Base-by-base conservation (phyloP, 2,329 filamentous ascomycete species). In the Diaporthe humulicola region DNA sequence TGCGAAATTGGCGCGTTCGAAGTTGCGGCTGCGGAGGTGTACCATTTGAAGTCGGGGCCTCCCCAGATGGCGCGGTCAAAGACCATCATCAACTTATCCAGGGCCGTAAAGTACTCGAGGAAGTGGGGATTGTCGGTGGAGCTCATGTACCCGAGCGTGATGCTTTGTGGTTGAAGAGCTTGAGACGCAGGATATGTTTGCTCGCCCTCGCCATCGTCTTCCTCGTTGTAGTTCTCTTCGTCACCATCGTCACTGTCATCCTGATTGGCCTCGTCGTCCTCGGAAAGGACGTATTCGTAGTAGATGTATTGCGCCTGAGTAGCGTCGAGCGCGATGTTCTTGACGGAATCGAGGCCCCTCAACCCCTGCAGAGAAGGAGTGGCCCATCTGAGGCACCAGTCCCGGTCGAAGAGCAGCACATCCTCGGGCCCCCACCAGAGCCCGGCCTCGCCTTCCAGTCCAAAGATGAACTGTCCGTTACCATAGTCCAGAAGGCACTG, bases 351-450 rank as follows among this genome's bases (percentile, higher is more conserved):
- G 30, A 67, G 61, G 4, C 45, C 45, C 22, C 15, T 36, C 17
- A 52, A 14, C 22, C 22, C 61, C 28, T 38, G 7, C 33, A 67
- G 22, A 15, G 45, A 52, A 4, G 61, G 45, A 1, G 28, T 67
- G 30, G 30, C 12, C 30, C 17, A 36, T 38, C 8, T 28, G 5
- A 52, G 4, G 14, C 7, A 38, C 45, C 45, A 67, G 4, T 67
- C 45, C 8, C 4, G 30, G 14, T 25, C 22, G 17, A 67, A 67
- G 12, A 67, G 61, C 8, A 67, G 45, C 14, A 67, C 4, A 14
- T 67, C 61, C 61, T 67, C 19, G 2, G 30, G 45, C 2, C 61
- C 42, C 61, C 61, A 67, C 61, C 45, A 67, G 45, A 67, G 61
- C 22, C 61, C 61, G 1, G 61, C 2, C 19, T 67, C 45, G 30